Conservation (phyloP, 2,329 filamentous ascomycete genomes). For the Penicillium griseofulvum region DNA sequence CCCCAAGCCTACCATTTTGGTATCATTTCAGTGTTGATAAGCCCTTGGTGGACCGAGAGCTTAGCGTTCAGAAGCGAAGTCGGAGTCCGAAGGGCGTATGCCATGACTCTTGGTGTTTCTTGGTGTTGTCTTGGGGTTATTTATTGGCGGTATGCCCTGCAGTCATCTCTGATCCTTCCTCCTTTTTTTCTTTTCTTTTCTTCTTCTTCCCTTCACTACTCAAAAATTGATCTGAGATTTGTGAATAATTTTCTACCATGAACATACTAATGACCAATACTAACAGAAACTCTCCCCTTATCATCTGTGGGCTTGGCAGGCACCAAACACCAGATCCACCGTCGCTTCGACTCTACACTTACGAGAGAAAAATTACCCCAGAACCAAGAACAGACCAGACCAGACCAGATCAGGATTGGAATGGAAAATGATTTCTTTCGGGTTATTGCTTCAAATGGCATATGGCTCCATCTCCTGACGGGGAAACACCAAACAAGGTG, state of each 20-base stretch:
- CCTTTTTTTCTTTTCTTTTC: not conserved
- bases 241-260: too few species aligned
- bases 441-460: not conserved
- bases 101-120: conserved; percentile 5
- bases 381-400: conserved; percentile 4
- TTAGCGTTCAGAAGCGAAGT: not conserved
- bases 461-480: not conserved
- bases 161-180: not conserved
- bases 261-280: conserved; percentile 4
- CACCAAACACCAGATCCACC: conserved; percentile 19
- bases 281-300: conserved; percentile 14
- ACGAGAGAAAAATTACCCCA: conserved; percentile 29
- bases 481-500: not conserved
- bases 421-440: not conserved
- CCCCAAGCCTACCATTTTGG: not conserved
- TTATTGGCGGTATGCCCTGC: not conserved
- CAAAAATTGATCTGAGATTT: not conserved
- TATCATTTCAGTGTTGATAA: not conserved
- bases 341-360: conserved; percentile 6
- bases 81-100: conserved; percentile 6
- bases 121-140: conserved; percentile 1
- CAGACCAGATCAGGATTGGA: not conserved
- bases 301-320: conserved; percentile 8
- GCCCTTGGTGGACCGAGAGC: conserved; percentile 2
- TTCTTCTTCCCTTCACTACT: not conserved